Evolutionary conservation across 805 yeast genomes (phyloP), one percentile per base, ranked within the genome.

Genomic region (Nakazawaea ishiwadae): DNA sequence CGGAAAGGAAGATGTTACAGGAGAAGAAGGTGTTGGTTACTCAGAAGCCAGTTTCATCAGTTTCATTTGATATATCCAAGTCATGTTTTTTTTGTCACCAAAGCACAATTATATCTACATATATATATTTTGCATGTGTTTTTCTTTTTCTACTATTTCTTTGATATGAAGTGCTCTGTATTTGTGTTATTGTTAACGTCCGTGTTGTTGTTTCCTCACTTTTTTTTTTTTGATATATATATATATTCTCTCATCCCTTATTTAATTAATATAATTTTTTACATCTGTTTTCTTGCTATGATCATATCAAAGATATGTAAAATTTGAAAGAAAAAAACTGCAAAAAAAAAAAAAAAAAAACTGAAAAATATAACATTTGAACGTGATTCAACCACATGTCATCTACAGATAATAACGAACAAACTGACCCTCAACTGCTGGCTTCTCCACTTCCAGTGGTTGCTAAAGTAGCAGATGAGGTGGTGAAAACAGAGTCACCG

Each of bases 21-120:
- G 62, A 36, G 91, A 83, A 56, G 60, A 62, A 31, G 95, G 95
- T 35, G 57, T 74, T 44, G 85, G 79, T 21, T 87, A 79, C 66
- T 77, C 70, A 53, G 96, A 88, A 63, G 85, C 86, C 28, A 88
- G 95, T 8, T 88, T 88, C 55, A 87, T 88, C 50, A 66, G 69
- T 41, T 68, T 55, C 40, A 44, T 51, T 31, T 52, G 40, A 48
- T 4, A 12, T 31, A 12, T 10, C n/a, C n/a, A n/a, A n/a, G n/a
- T n/a, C n/a, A n/a, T n/a, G n/a, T n/a, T n/a, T n/a, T n/a, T n/a
- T n/a, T 31, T 17, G 17, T 36, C 17, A 29, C 15, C 19, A n/a
- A 32, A 23, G 28, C 39, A 33, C 18, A 27, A 27, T 10, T n/a
- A 26, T 24, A 15, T n/a, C 7, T 28, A 28, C 16, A 12, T 28